Evolutionary conservation across 306 rosid genomes (phyloP).

Genomic region (Begonia peltatifolia): DNA sequence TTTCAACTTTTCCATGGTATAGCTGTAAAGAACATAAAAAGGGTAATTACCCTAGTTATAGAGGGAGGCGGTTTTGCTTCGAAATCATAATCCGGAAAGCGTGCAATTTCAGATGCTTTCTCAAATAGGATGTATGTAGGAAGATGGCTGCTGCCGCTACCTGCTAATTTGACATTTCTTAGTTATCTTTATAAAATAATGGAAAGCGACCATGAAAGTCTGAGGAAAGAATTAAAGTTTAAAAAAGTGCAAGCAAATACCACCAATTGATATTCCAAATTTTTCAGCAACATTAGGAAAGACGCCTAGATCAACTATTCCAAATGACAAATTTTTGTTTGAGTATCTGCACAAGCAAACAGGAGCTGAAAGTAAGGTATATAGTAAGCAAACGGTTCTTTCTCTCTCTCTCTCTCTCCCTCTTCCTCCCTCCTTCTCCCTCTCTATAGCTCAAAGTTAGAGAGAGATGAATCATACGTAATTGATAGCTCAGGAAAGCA

Average conservation of each 20-base stretch:
- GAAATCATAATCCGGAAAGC: slow-evolving; percentile 54
- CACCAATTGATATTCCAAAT: slow-evolving; percentile 71
- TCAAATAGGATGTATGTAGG: slow-evolving; percentile 80
- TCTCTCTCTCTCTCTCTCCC: background rate
- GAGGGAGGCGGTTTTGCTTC: slow-evolving; percentile 41
- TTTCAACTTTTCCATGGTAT: background rate
- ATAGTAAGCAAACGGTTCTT: background rate
- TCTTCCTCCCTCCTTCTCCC: background rate
- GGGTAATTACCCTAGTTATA: slow-evolving; percentile 48
- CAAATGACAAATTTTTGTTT: slow-evolving; percentile 69
- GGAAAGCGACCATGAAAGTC: background rate
- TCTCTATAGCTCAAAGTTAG: slow-evolving; percentile 3
- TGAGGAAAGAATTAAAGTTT: slow-evolving; percentile 2
- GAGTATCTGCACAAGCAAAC: slow-evolving; percentile 52
- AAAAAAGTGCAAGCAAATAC: slow-evolving; percentile 17
- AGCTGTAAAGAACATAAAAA: background rate
- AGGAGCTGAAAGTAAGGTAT: slow-evolving; percentile 10
- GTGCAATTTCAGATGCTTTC: slow-evolving; percentile 63
- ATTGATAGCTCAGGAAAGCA: slow-evolving; percentile 77
- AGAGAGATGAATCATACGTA: slow-evolving; percentile 41
- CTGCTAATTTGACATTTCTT: slow-evolving; percentile 21
- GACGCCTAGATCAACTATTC: slow-evolving; percentile 80
- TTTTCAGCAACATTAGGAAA: slow-evolving; percentile 84
- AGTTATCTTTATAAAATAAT: background rate
- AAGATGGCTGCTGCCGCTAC: slow-evolving; percentile 73